Evolutionary conservation across 805 yeast genomes (phyloP), one percentile per base, ranked within the genome.

Genomic region (Kodamaea neixiangensis): DNA sequence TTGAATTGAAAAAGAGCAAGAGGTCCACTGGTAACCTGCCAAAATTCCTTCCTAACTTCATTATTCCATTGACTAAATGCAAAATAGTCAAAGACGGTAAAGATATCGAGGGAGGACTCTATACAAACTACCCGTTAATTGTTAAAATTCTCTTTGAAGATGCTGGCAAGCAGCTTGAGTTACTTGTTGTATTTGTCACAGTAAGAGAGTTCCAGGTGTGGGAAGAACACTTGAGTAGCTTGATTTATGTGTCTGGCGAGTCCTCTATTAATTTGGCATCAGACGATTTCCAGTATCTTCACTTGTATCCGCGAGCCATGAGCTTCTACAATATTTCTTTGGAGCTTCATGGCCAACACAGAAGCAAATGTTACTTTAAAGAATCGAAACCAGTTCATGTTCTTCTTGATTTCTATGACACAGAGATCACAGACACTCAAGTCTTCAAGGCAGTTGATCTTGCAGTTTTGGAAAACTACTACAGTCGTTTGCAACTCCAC

Each of bases 91-190:
- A 49, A 14, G 61, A 61, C 20, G 54, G 53, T 7, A 62, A 51
- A 45, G 66, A 68, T 10, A 54, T 55, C 9, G 54, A 54, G 5
- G 69, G 69, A 7, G 73, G 75, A 1, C 44, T 67, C 20, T 69
- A 54, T 46, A 64, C 79, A 0, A 57, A 52, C 1, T 66, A 65
- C 54, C 62, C 67, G 0, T 52, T 60, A 43, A 52, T 63, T 7
- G 64, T 81, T 44, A 82, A 81, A 54, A 25, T 83, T 1, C 57
- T 69, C 3, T 81, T 80, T 64, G 86, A 81, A 58, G 54, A 71
- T 35, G 58, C 66, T 9, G 70, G 58, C 48, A 64, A 66, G 37
- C 62, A 76, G 1, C 76, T 68, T 58, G 88, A 83, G 60, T 41
- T 82, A 1, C 55, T 78, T 20, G 58, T 78, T 7, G 47, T 73